Percentiles rank a stretch among this genome's conserved stretches.
Evolutionary conservation across 2,329 filamentous ascomycete genomes (phyloP).

Genomic region (Lasiodiplodia sp.): DNA sequence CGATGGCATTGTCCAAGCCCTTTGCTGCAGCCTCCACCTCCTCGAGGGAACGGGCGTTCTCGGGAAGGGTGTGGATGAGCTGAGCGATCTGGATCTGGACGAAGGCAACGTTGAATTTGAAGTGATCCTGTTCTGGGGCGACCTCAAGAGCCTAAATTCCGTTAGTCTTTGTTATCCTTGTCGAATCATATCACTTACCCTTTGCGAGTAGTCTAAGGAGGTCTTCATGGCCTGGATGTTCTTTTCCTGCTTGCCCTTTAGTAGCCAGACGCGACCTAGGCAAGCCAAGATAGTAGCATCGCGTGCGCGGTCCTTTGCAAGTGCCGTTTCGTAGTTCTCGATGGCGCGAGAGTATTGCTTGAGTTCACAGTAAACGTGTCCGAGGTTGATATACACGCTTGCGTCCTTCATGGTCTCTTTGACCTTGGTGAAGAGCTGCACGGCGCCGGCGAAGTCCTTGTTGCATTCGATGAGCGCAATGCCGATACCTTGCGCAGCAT

Average conservation of each 20-base stretch:
- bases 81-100: conserved; percentile 94
- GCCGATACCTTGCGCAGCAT: conserved; percentile 93
- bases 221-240: conserved; percentile 68
- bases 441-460: conserved; percentile 82
- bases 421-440: conserved; percentile 89
- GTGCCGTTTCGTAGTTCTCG: conserved; percentile 89
- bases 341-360: conserved; percentile 91
- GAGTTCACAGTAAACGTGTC: conserved; percentile 89
- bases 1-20: conserved; percentile 87
- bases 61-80: conserved; percentile 75
- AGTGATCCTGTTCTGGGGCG: conserved; percentile 83
- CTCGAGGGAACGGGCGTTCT: conserved; percentile 77
- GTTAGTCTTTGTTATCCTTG: conserved; percentile 35
- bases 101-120: conserved; percentile 98
- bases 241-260: conserved; percentile 76
- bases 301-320: conserved; percentile 78
- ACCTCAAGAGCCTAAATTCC: conserved; percentile 70
- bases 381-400: conserved; percentile 89
- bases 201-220: conserved; percentile 68
- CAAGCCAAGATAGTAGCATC: conserved; percentile 84
- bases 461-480: conserved; percentile 95
- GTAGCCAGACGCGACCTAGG: conserved; percentile 85
- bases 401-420: conserved; percentile 88
- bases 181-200: conserved; percentile 54
- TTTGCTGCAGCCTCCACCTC: conserved; percentile 82